Conservation (phyloP, 2,329 filamentous ascomycete species). For the Colletotrichum sp. region DNA sequence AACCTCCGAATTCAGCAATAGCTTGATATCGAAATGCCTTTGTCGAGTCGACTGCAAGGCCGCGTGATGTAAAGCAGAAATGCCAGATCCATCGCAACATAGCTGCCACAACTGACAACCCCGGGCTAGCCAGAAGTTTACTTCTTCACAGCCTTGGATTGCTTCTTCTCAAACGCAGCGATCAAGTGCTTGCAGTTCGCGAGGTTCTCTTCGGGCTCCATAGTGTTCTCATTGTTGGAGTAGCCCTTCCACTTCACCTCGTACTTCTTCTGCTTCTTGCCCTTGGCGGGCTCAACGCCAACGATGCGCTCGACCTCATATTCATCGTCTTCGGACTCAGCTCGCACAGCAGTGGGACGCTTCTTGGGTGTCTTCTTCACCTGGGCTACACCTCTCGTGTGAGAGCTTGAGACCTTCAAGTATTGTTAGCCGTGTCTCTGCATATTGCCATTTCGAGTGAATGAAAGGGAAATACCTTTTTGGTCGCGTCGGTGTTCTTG, state of each 20-base stretch:
- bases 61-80: background rate
- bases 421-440: background rate
- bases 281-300: conserved; percentile 40
- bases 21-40: background rate
- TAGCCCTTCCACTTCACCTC: conserved; percentile 60
- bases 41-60: background rate
- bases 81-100: background rate
- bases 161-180: conserved; percentile 38
- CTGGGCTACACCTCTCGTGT: background rate
- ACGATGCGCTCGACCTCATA: conserved; percentile 56
- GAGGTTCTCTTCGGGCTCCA: conserved; percentile 56
- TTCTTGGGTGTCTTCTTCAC: background rate
- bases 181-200: conserved; percentile 40
- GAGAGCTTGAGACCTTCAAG: background rate
- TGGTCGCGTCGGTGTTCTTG: background rate
- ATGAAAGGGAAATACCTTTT: background rate
- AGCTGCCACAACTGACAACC: background rate
- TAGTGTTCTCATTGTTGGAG: conserved; percentile 48
- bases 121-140: background rate
- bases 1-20: background rate
- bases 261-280: conserved; percentile 46
- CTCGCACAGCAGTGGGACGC: background rate
- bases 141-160: background rate
- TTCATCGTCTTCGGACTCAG: conserved; percentile 28
- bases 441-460: background rate